phyloP scores from a whole-genome alignment of 805 yeast species.

The Pichia californica region DNA sequence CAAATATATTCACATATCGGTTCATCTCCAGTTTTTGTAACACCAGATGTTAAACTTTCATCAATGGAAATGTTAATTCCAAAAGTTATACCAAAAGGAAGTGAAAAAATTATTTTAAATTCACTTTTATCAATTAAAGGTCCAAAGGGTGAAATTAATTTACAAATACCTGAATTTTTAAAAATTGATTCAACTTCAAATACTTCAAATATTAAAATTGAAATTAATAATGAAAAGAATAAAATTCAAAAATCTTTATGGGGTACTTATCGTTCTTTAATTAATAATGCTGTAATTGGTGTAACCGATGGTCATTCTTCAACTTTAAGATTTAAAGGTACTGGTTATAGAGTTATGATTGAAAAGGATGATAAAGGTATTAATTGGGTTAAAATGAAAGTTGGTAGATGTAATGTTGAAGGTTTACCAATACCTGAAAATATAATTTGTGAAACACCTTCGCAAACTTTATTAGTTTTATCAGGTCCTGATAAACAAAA shows the following conservation, averaged over 20 bases:
- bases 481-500: constrained; percentile 88
- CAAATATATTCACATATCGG: constrained; percentile 63
- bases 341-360: constrained; percentile 88
- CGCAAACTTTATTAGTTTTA: constrained; percentile 76
- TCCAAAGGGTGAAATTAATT: constrained; percentile 63
- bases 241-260: constrained; percentile 81
- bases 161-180: constrained; percentile 71
- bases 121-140: constrained; percentile 60
- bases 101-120: constrained; percentile 49
- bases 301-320: constrained; percentile 91
- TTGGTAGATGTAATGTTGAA: constrained; percentile 82
- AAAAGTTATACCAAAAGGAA: constrained; percentile 60
- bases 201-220: constrained; percentile 7
- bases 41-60: constrained; percentile 51
- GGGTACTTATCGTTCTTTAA: constrained; percentile 84
- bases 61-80: constrained; percentile 48
- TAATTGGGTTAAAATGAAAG: constrained; percentile 65
- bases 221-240: constrained; percentile 52
- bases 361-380: constrained; percentile 46
- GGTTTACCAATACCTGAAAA: constrained; percentile 73
- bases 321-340: constrained; percentile 85
- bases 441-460: constrained; percentile 66
- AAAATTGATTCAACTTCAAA: constrained; percentile 33
- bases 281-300: constrained; percentile 77
- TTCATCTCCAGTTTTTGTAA: constrained; percentile 62